A percentile compares a stretch with the other conserved stretches of the same genome.
Evolutionary conservation across 1,284 basidiomycete genomes (phyloP).

Genomic region (Pseudomicrostroma phylloplanum): DNA sequence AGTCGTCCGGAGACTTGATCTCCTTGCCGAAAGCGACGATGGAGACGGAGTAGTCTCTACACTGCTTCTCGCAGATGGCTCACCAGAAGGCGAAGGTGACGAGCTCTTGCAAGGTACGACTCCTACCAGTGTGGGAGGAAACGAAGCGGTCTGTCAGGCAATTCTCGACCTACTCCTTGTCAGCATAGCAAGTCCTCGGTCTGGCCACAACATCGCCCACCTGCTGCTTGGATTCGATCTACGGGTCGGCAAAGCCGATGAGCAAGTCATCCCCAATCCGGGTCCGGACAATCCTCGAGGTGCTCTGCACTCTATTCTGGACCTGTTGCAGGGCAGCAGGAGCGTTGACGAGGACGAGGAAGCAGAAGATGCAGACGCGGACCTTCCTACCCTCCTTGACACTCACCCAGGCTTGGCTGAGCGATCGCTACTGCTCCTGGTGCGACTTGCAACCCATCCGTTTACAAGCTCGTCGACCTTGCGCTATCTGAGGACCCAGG

Average conservation of each 20-base stretch:
- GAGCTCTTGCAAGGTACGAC: slow-evolving; percentile 55
- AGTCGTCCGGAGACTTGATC: slow-evolving; percentile 65
- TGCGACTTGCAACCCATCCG: slow-evolving; percentile 78
- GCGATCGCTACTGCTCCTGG: slow-evolving; percentile 72
- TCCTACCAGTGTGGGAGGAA: slow-evolving; percentile 50
- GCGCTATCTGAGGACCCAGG: slow-evolving; percentile 78
- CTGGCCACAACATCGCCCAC: slow-evolving; percentile 81
- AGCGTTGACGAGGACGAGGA: background rate
- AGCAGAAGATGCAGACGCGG: background rate
- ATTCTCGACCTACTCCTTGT: slow-evolving; percentile 80
- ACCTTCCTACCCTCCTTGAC: slow-evolving; percentile 24
- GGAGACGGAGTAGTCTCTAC: slow-evolving; percentile 11
- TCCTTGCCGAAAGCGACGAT: slow-evolving; percentile 45
- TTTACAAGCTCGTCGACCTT: slow-evolving; percentile 74
- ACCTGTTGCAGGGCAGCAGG: slow-evolving; percentile 63
- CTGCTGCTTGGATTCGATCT: slow-evolving; percentile 73
- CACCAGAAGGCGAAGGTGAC: slow-evolving; percentile 52
- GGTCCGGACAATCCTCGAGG: slow-evolving; percentile 53
- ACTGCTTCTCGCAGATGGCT: background rate
- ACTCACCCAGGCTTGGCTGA: slow-evolving; percentile 69
- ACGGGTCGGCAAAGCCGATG: slow-evolving; percentile 53
- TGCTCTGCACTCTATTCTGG: slow-evolving; percentile 70
- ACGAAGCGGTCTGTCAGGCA: slow-evolving; percentile 68
- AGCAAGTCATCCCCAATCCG: slow-evolving; percentile 55
- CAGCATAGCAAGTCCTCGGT: slow-evolving; percentile 62